Percentiles rank a stretch among this genome's conserved stretches.
Evolutionary conservation across 176 grass and related monocot species (phyloP).

Genomic region (Zoysia japonica): DNA sequence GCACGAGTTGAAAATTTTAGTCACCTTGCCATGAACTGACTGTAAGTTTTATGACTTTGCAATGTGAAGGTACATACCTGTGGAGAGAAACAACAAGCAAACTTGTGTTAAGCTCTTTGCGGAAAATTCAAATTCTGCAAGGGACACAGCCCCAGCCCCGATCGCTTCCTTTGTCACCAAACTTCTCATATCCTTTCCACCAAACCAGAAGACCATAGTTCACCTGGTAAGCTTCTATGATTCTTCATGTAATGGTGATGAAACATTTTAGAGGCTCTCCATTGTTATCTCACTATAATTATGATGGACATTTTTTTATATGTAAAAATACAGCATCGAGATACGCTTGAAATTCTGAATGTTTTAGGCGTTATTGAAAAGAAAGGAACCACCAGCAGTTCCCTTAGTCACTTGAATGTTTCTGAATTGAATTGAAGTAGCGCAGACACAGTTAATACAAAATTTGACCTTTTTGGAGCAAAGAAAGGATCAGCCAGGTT

Average conservation of each 20-base stretch:
- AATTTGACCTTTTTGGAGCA: background rate
- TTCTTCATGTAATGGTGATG: background rate
- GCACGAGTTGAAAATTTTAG: background rate
- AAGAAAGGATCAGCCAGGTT: constrained; percentile 10
- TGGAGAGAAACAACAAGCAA: constrained; percentile 95
- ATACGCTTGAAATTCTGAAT: constrained; percentile 22
- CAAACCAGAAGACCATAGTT: constrained; percentile 64
- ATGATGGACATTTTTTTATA: background rate
- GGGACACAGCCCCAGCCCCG: constrained; percentile 63
- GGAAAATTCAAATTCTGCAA: constrained; percentile 60
- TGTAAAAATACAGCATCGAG: background rate
- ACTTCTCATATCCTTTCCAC: constrained; percentile 70
- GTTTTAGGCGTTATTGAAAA: background rate
- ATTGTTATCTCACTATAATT: background rate
- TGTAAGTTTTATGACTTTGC: constrained; percentile 13
- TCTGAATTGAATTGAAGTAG: constrained; percentile 6
- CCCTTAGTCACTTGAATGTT: background rate
- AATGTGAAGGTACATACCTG: constrained; percentile 70
- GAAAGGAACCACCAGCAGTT: constrained; percentile 19
- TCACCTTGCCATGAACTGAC: constrained; percentile 18
- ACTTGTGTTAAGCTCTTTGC: constrained; percentile 80
- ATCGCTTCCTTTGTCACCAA: constrained; percentile 90
- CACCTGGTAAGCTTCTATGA: constrained; percentile 61
- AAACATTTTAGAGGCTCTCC: background rate
- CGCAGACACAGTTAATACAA: background rate